A percentile compares a stretch with the other conserved stretches of the same genome.
Evolutionary conservation across 805 yeast species (phyloP).

Genomic region (Geotrichum ghanense): DNA sequence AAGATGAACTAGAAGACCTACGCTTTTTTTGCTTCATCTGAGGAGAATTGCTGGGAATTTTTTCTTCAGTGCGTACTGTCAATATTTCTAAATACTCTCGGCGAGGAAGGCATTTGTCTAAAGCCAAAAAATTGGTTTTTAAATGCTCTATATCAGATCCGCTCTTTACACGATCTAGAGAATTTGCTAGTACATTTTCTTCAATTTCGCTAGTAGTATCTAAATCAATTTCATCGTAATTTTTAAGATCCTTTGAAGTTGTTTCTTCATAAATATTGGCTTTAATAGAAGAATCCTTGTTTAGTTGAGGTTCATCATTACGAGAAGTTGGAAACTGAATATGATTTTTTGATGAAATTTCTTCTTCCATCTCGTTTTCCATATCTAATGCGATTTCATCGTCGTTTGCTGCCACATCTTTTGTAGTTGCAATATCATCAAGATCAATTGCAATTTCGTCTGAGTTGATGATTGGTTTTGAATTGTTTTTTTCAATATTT

Average conservation of each 20-base stretch:
- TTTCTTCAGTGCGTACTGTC: constrained; percentile 23
- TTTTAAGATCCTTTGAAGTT: constrained; percentile 1
- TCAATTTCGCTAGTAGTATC: constrained; percentile 8
- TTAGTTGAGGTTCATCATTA: neutral
- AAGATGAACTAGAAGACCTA: constrained; percentile 5
- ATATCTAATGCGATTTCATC: constrained; percentile 22
- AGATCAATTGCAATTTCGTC: no score
- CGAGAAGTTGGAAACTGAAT: no score
- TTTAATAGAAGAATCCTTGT: neutral
- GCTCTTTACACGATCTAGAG: neutral
- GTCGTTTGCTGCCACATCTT: constrained; percentile 15
- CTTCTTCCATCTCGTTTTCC: constrained; percentile 14
- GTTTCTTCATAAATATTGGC: neutral
- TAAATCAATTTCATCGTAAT: constrained; percentile 15
- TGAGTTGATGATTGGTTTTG: no score
- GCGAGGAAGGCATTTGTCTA: constrained; percentile 72
- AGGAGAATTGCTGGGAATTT: no score
- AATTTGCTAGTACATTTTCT: neutral
- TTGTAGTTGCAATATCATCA: no score
- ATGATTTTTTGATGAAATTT: no score
- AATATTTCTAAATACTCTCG: constrained; percentile 46
- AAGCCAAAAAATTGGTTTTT: constrained; percentile 58
- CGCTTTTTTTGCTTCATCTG: constrained; percentile 7
- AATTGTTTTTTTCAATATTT: no score
- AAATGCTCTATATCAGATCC: no score